phyloP scores from a whole-genome alignment of 257 asterid species.

The Rubia yunnanensis region DNA sequence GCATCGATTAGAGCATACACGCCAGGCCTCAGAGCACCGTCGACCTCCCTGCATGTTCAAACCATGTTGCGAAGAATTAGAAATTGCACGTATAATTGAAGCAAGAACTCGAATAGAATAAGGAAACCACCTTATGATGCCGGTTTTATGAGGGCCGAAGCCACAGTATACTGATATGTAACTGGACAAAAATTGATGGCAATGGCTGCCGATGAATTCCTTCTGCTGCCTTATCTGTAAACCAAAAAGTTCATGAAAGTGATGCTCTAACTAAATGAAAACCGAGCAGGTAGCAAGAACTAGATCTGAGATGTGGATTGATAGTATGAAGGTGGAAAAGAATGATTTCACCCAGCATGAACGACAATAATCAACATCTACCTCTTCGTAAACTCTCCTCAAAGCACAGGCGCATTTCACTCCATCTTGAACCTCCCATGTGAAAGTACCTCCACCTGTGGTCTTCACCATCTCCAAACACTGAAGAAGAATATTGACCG shows the following conservation, averaged over 20 bases:
- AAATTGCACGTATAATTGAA: too few relatives aligned
- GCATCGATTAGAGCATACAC: constrained; percentile 68
- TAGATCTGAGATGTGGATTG: background rate
- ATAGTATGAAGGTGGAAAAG: background rate
- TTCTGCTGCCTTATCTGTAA: constrained; percentile 77
- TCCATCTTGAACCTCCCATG: constrained; percentile 68
- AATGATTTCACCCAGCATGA: background rate
- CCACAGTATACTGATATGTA: constrained; percentile 84
- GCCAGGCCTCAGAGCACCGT: constrained; percentile 80
- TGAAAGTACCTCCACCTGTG: constrained; percentile 25
- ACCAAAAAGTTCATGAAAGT: too few relatives aligned
- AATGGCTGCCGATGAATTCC: constrained; percentile 48
- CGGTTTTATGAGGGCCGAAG: constrained; percentile 58
- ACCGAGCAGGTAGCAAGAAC: too few relatives aligned
- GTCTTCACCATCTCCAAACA: constrained; percentile 57
- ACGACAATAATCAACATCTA: constrained; percentile 6
- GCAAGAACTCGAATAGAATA: background rate
- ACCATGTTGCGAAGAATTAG: background rate
- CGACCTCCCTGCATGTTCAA: constrained; percentile 56
- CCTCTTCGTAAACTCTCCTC: constrained; percentile 95
- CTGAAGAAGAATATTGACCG: constrained; percentile 67
- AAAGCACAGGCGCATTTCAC: constrained; percentile 71
- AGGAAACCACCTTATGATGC: constrained; percentile 54
- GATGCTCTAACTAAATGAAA: too few relatives aligned
- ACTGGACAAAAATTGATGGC: constrained; percentile 54